Base-by-base conservation (phyloP, 192 early-diverging fungal species). In the Tieghemiomyces parasiticus region DNA sequence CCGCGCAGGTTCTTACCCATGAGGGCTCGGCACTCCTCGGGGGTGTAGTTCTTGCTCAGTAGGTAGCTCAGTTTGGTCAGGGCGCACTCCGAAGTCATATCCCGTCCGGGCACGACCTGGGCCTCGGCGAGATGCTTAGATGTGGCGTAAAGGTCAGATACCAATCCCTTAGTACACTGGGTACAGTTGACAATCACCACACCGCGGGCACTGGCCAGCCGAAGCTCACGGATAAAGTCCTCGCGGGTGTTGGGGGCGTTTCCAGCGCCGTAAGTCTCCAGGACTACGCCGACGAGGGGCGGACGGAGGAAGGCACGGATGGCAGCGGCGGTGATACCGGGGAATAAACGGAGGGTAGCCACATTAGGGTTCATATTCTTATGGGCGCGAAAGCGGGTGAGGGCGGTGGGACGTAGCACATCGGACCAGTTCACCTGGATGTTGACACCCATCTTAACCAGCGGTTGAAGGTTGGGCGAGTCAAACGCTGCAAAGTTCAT, bases 121-220 rank as follows among this genome's bases (percentile, higher is more conserved):
- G 84, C 78, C 34, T 74, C 74, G n/a, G 83, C 67, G 16, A 98
- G 65, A 1, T 86, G 89, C 38, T 89, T 89, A 10, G 91, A 91
- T 0, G 93, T 93, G 9, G 87, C 90, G 61, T 98, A 98, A 2
- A 81, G 59, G 65, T 93, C 93, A 0, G 90, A 91, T 2, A 98
- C 95, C 30, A 89, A 70, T 4, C 91, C 95, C 4, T 71, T 66
- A 32, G 64, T 66, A 61, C 87, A 91, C 71, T 93, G 94, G 13
- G 94, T 89, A 53, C 91, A 93, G 64, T 97, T 99, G 58, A 99
- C 91, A 65, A 99, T 91, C 13, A 97, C 88, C 6, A 97, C 89
- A 12, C 96, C 96, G 22, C 91, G 83, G 50, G 85, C 87, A 69
- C 85, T 84, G 9, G 93, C 96, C 45, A 92, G 88, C 34, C 79